Evolutionary conservation across 148 eudicot species (phyloP).

Genomic region (Cornus kousa): DNA sequence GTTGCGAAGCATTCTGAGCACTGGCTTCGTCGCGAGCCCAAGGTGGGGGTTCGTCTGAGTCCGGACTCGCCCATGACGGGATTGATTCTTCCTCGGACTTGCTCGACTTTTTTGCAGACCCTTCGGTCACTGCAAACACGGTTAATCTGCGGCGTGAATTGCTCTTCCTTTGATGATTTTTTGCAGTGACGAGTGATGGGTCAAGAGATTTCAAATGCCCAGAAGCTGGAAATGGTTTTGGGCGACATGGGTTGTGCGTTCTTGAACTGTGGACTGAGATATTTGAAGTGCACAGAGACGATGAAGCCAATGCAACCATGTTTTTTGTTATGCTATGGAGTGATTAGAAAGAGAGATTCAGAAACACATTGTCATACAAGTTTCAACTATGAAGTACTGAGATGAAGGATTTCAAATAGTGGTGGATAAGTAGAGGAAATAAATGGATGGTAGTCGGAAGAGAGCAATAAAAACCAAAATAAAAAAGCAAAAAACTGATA

Average conservation of each 20-base stretch:
- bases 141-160: constrained; percentile 9
- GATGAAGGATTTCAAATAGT: no score
- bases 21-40: constrained; percentile 78
- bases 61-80: constrained; percentile 87
- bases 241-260: neutral
- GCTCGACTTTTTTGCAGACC: constrained; percentile 43
- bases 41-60: constrained; percentile 93
- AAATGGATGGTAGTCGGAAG: no score
- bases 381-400: no score
- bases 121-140: constrained; percentile 44
- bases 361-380: neutral
- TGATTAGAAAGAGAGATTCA: neutral
- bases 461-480: no score
- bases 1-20: constrained; percentile 27
- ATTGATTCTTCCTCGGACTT: constrained; percentile 43
- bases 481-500: no score
- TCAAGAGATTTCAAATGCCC: neutral
- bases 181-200: neutral
- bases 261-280: neutral
- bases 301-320: constrained; percentile 20
- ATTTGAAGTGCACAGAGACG: constrained; percentile 9
- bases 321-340: neutral
- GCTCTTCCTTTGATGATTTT: neutral
- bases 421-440: no score
- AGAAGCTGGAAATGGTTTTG: neutral